Conservation (phyloP, 495 filamentous ascomycete species). For the Apiosordaria backusii region DNA sequence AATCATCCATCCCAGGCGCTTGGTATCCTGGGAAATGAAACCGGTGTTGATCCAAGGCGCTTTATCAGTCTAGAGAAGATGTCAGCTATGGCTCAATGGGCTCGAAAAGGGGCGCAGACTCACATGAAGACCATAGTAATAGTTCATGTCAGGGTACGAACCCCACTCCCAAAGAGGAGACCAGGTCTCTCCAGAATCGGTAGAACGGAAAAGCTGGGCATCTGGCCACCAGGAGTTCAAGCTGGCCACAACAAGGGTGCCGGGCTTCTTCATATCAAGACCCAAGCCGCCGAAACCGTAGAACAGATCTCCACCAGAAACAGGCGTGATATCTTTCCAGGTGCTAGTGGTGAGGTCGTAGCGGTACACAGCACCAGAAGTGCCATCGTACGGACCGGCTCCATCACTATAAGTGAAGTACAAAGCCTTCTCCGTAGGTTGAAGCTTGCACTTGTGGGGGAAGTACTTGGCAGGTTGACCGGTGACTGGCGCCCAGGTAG, state of each 20-base stretch:
- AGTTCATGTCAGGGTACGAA: conserved; percentile 44
- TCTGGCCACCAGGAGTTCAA: conserved; percentile 61
- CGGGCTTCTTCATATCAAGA: conserved; percentile 52
- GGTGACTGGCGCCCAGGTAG: conserved; percentile 48
- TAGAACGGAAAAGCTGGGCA: conserved; percentile 52
- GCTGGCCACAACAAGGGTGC: conserved; percentile 52
- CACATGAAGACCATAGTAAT: conserved; percentile 43
- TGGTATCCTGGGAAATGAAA: conserved; percentile 44
- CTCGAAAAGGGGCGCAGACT: conserved; percentile 20
- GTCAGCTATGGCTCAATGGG: conserved; percentile 20
- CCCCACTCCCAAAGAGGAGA: conserved; percentile 51
- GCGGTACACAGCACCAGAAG: conserved; percentile 47
- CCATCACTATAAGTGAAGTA: conserved; percentile 57
- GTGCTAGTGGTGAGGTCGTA: conserved; percentile 48
- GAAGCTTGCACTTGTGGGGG: conserved; percentile 54
- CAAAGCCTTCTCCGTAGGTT: conserved; percentile 51
- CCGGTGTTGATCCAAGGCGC: conserved; percentile 50
- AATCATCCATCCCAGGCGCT: conserved; percentile 62
- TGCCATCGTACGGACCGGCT: conserved; percentile 55
- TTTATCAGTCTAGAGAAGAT: conserved; percentile 29
- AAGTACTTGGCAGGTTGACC: conserved; percentile 51
- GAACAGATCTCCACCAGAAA: conserved; percentile 37
- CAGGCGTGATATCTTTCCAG: conserved; percentile 56
- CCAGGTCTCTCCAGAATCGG: conserved; percentile 53
- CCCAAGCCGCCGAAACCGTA: conserved; percentile 57